Evolutionary conservation across 768 basidiomycete genomes (phyloP).

Genomic region (Trametes sanguinea): DNA sequence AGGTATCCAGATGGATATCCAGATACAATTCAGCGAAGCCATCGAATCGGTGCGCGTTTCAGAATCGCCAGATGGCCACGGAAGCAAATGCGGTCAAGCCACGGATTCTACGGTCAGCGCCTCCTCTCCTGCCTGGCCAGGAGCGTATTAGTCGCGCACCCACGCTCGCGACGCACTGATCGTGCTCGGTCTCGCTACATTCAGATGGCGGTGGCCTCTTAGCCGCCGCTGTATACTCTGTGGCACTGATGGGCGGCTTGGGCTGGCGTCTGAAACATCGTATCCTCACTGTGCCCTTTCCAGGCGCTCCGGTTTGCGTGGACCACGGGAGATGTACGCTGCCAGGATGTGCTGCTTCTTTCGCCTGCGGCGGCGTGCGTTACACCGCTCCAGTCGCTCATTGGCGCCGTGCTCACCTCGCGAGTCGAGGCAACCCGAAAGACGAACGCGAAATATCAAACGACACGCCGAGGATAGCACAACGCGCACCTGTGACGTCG

Average conservation of each 20-base stretch:
- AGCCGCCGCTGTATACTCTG: slow-evolving; percentile 8
- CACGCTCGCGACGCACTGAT: slow-evolving; percentile 9
- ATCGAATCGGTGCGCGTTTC: slow-evolving; percentile 14
- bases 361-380: not conserved
- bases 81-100: slow-evolving; percentile 20
- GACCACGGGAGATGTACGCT: slow-evolving; percentile 8
- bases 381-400: not conserved
- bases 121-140: too few relatives aligned
- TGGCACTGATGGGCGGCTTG: slow-evolving; percentile 23
- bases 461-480: not conserved
- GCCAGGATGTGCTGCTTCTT: not conserved
- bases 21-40: slow-evolving; percentile 8
- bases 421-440: not conserved
- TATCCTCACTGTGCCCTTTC: slow-evolving; percentile 9
- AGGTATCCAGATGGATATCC: slow-evolving; percentile 11
- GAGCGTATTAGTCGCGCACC: not conserved
- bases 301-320: slow-evolving; percentile 24
- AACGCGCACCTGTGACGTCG: not conserved
- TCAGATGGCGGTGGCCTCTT: slow-evolving; percentile 10
- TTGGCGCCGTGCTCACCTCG: not conserved
- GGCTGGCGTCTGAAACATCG: slow-evolving; percentile 22
- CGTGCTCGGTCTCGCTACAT: not conserved
- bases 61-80: slow-evolving; percentile 11
- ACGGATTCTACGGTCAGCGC: not conserved
- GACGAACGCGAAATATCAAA: not conserved